Conservation (phyloP, 495 filamentous ascomycete species). For the Trichocladium uniseriatum region DNA sequence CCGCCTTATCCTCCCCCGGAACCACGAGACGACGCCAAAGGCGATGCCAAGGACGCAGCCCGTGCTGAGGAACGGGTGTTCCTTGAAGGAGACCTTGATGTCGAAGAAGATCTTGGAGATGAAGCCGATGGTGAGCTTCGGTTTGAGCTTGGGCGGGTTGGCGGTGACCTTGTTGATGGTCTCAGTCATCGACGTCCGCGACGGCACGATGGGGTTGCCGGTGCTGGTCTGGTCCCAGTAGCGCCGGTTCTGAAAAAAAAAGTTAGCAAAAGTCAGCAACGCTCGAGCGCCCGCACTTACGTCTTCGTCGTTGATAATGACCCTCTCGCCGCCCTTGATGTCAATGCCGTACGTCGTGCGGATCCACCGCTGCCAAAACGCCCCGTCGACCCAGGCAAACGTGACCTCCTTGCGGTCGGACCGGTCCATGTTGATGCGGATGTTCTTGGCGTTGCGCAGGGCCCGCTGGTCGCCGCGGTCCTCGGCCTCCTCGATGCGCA, state of each 20-base stretch:
- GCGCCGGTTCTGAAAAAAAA: slow-evolving; percentile 64
- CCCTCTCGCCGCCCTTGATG: slow-evolving; percentile 72
- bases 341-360: slow-evolving; percentile 88
- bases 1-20: slow-evolving; percentile 9
- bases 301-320: slow-evolving; percentile 96
- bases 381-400: slow-evolving; percentile 98
- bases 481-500: slow-evolving; percentile 92
- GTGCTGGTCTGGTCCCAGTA: slow-evolving; percentile 94
- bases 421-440: slow-evolving; percentile 79
- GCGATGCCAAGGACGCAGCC: slow-evolving; percentile 21
- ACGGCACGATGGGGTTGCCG: slow-evolving; percentile 77
- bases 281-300: slow-evolving; percentile 51
- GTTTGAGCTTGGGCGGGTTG: slow-evolving; percentile 68
- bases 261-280: too few species aligned
- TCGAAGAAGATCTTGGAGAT: slow-evolving; percentile 74
- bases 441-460: slow-evolving; percentile 78
- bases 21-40: slow-evolving; percentile 12
- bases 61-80: slow-evolving; percentile 61
- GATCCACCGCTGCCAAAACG: slow-evolving; percentile 97
- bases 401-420: slow-evolving; percentile 78
- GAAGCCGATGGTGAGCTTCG: slow-evolving; percentile 75
- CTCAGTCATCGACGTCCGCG: slow-evolving; percentile 89
- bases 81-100: slow-evolving; percentile 53
- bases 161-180: slow-evolving; percentile 69
- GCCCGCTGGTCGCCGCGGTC: slow-evolving; percentile 86